Conservation (phyloP, 257 asterid species). For the Solanum microdontum region DNA sequence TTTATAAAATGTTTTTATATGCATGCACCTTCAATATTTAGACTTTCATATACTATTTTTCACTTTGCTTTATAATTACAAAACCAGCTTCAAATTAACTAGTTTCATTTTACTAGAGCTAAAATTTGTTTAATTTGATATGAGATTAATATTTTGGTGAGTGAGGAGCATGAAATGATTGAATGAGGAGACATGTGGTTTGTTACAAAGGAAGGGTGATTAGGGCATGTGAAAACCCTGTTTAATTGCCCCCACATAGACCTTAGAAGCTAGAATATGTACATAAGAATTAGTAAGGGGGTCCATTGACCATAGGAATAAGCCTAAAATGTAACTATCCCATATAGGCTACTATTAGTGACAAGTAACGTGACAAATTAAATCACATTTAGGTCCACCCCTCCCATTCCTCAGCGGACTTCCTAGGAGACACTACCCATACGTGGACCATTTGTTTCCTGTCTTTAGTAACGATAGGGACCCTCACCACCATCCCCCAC, state of each 20-base stretch:
- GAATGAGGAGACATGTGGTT: constrained; percentile 30
- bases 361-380: constrained; percentile 6
- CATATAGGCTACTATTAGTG: not conserved
- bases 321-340: constrained; percentile 1
- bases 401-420: constrained; percentile 1
- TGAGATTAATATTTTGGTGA: not conserved
- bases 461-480: not conserved
- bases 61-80: not conserved
- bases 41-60: not conserved
- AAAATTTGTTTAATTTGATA: not conserved
- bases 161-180: constrained; percentile 7
- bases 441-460: constrained; percentile 2
- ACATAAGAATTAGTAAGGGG: not conserved
- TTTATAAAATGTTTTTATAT: not conserved
- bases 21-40: not conserved
- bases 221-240: constrained; percentile 28
- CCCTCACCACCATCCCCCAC: not conserved
- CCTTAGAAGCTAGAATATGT: not conserved
- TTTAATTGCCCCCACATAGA: constrained; percentile 27
- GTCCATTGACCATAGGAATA: not conserved
- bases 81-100: not conserved
- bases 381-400: constrained; percentile 6
- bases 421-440: constrained; percentile 7
- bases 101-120: not conserved
- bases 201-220: constrained; percentile 8